phyloP scores from a whole-genome alignment of 768 basidiomycete genomes.

The Scleroderma citrinum region DNA sequence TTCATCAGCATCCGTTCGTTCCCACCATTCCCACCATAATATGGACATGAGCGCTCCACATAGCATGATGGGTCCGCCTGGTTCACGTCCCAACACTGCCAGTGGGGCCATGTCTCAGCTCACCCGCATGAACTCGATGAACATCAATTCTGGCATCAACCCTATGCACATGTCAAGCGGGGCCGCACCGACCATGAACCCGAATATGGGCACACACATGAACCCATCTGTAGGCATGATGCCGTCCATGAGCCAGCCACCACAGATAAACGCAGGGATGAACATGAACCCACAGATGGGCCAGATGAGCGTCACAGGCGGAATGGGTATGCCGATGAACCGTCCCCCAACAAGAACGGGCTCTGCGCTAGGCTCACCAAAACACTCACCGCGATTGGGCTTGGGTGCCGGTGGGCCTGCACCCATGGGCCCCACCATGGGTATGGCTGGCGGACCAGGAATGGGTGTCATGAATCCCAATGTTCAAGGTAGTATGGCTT shows the following conservation, averaged over 20 bases:
- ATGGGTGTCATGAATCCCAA: constrained; percentile 5
- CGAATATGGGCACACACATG: constrained; percentile 15
- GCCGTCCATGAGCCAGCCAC: constrained; percentile 15
- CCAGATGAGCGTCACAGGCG: constrained; percentile 11
- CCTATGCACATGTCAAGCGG: constrained; percentile 3
- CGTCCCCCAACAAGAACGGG: constrained; percentile 26
- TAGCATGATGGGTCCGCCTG: constrained; percentile 20
- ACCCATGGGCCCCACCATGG: constrained; percentile 8
- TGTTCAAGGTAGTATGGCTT: constrained; percentile 11
- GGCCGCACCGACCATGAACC: constrained; percentile 6
- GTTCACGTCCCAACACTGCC: constrained; percentile 23
- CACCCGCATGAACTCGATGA: constrained; percentile 24
- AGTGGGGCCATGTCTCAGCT: constrained; percentile 13
- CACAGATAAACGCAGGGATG: constrained; percentile 13
- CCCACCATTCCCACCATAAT: constrained; percentile 20
- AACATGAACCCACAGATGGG: constrained; percentile 10
- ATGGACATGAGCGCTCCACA: constrained; percentile 11
- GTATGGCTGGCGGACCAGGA: neutral
- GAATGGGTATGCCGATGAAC: constrained; percentile 19
- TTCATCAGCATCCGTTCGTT: constrained; percentile 24
- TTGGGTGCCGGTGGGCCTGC: constrained; percentile 4
- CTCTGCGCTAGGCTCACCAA: constrained; percentile 26
- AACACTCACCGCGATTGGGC: constrained; percentile 22
- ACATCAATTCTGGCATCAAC: constrained; percentile 17
- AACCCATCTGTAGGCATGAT: constrained; percentile 2